Conservation (phyloP, 1,284 basidiomycete species). For the Athelia sp. region DNA sequence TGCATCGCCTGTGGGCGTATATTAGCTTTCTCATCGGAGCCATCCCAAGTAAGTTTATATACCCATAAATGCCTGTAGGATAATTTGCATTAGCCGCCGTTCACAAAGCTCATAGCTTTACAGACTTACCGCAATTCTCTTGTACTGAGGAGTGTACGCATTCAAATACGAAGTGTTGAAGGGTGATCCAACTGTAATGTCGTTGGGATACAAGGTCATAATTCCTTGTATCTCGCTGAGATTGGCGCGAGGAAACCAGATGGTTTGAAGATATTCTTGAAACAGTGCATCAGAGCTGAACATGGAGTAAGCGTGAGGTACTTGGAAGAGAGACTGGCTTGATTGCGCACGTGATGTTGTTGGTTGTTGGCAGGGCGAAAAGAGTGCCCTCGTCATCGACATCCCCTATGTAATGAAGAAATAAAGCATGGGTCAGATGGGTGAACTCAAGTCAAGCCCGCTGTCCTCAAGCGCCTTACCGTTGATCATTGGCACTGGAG, state of each 20-base stretch:
- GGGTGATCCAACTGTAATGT: constrained; percentile 44
- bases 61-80: no score
- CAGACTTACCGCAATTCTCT: constrained; percentile 31
- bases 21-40: background rate
- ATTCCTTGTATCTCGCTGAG: constrained; percentile 21
- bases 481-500: constrained; percentile 39
- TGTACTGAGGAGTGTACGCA: constrained; percentile 44
- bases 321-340: background rate
- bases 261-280: constrained; percentile 27
- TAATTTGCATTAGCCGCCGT: no score
- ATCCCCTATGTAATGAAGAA: constrained; percentile 22
- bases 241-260: constrained; percentile 23
- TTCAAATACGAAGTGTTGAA: constrained; percentile 42
- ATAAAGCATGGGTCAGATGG: background rate
- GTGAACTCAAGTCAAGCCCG: background rate
- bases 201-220: constrained; percentile 34
- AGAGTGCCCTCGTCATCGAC: constrained; percentile 51
- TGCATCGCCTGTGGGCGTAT: constrained; percentile 36
- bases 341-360: constrained; percentile 34
- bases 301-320: background rate
- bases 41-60: no score
- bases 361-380: constrained; percentile 34
- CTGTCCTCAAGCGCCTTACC: constrained; percentile 25
- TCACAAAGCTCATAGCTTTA: no score
- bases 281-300: constrained; percentile 31